These are phyloP conservation scores for Leccinum fuscescens DNA, from an alignment of 1,284 basidiomycete genomes.

Conservation along the genomic window DNA sequence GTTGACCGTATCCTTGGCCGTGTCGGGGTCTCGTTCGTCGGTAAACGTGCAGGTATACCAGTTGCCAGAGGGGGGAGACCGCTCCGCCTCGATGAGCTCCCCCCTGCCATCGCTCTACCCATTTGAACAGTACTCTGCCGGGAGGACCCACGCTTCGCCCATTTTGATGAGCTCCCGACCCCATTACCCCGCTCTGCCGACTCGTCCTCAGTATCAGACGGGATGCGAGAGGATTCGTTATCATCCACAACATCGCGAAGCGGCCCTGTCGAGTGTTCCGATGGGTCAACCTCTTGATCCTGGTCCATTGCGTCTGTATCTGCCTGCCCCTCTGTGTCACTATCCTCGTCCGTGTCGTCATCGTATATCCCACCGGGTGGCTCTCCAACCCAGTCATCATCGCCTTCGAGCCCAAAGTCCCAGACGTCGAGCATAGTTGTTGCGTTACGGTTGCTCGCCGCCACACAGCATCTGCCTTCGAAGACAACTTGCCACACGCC, in stretches of 20 bases:
- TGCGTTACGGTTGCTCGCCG: constrained; percentile 82
- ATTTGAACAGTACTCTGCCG: constrained; percentile 20
- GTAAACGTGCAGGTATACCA: constrained; percentile 33
- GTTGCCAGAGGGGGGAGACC: constrained; percentile 22
- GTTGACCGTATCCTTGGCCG: constrained; percentile 47
- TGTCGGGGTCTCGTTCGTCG: constrained; percentile 61
- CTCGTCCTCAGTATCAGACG: constrained; percentile 30
- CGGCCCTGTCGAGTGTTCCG: constrained; percentile 49
- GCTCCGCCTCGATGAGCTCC: constrained; percentile 21
- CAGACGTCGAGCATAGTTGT: constrained; percentile 81
- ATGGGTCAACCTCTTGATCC: constrained; percentile 49
- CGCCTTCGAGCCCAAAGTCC: constrained; percentile 76
- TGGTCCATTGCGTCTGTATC: constrained; percentile 69
- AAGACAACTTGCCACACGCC: constrained; percentile 97
- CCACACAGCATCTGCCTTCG: constrained; percentile 88
- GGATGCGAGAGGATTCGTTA: constrained; percentile 25
- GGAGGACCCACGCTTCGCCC: constrained; percentile 33
- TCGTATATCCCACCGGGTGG: constrained; percentile 51
- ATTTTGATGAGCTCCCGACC: constrained; percentile 38
- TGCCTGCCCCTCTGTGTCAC: constrained; percentile 49
- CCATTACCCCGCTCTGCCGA: constrained; percentile 34
- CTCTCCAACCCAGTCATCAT: constrained; percentile 56
- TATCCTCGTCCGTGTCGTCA: constrained; percentile 54
- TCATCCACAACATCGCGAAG: constrained; percentile 35
- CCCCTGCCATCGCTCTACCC: constrained; percentile 17